Evolutionary conservation across 495 filamentous ascomycete genomes (phyloP), one percentile per base, ranked within the genome.

Genomic region (Neurospora pannonica): DNA sequence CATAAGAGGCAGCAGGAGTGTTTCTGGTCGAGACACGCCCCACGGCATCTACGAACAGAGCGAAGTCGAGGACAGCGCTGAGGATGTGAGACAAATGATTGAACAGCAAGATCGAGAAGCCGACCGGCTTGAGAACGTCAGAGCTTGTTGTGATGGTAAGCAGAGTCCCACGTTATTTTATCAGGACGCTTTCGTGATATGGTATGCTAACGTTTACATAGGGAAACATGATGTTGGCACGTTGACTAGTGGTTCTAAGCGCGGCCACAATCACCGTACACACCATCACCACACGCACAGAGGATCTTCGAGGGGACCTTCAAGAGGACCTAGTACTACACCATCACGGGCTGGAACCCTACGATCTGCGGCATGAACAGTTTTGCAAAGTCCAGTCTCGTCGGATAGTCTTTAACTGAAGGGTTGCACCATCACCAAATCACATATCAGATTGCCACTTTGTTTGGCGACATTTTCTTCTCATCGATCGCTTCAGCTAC

Each of bases 81-180:
- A 97, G 76, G 93, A 97, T 79, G 77, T 97, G 39, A 86, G 92
- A 73, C 86, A 89, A 72, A 89, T 91, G 71, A 91, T 94, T 76
- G 92, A 94, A 78, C 83, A 85, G 73, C 91, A 94, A 76, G 93
- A 97, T 76, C 83, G 86, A 70, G 91, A 92, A 74, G 84, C 89
- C 19, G 93, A 94, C 78, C 85, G 90, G 73, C 86, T 99, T 76
- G 97, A 97, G 84, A 97, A 99, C 79, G 96, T 99, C 70, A 87
- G 96, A 80, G 95, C 94, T 71, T 99, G 96, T 84, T 99, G 96
- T 82, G 96, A 98, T 89, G 96, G 94, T 95, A 85, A 86, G 90
- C 85, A n/a, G 31, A 43, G 10, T 17, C 70, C 43, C 28, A 70
- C 43, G 54, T 31, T 17, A 37, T 37, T 43, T 69, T 15, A 54